A percentile compares a stretch with the other conserved stretches of the same genome.
These are phyloP conservation scores for Scorias spongiosa DNA, from an alignment of 2,329 filamentous ascomycete genomes.

Conservation along the genomic window DNA sequence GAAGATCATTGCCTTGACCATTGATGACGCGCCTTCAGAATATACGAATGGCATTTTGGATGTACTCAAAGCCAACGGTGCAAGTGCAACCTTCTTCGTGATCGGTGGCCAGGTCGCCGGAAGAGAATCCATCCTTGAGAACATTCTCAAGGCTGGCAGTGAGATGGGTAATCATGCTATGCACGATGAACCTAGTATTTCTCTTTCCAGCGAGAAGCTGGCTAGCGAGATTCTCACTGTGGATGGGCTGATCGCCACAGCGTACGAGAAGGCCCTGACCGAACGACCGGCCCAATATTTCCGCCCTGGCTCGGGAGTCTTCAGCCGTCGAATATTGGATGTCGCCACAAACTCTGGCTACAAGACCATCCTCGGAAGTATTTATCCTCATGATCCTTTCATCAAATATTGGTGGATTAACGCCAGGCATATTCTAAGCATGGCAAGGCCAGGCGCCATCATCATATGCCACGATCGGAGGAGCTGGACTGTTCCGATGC, in stretches of 20 bases:
- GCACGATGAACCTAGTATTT: constrained; percentile 63
- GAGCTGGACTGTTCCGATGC: constrained; percentile 70
- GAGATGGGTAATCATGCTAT: constrained; percentile 76
- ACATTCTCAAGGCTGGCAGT: constrained; percentile 38
- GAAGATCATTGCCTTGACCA: constrained; percentile 64
- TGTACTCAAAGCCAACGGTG: constrained; percentile 48
- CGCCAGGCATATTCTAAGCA: constrained; percentile 64
- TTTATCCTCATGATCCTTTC: constrained; percentile 89
- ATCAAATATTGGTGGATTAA: constrained; percentile 55
- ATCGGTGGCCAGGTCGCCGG: constrained; percentile 62
- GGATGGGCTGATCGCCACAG: constrained; percentile 41
- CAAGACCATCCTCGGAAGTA: constrained; percentile 60
- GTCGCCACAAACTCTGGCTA: constrained; percentile 49
- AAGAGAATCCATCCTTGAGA: constrained; percentile 31
- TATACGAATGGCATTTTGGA: constrained; percentile 57
- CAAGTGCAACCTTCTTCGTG: constrained; percentile 73
- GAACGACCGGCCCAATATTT: constrained; percentile 50
- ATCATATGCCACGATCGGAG: constrained; percentile 77
- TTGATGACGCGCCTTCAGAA: constrained; percentile 70
- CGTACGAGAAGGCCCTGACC: constrained; percentile 32
- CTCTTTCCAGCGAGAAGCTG: constrained; percentile 45
- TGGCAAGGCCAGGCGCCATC: constrained; percentile 60
- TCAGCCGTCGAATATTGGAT: constrained; percentile 53
- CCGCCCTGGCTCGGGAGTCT: constrained; percentile 72
- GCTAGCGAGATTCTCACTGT: constrained; percentile 49